Base-by-base conservation (phyloP, 306 rosid genomes). In the Citrullus colocynthis region DNA sequence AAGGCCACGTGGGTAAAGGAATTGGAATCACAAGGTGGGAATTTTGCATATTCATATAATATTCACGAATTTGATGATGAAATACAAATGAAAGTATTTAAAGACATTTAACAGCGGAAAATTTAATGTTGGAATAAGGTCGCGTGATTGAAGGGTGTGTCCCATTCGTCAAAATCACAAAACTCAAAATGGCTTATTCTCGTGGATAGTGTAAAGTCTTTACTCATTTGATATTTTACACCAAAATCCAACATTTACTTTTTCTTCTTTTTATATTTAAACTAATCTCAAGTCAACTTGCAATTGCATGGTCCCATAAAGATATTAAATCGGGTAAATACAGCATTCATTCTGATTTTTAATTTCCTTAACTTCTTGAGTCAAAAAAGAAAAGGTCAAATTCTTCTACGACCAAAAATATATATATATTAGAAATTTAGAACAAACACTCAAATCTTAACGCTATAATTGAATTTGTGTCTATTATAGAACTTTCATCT, bases 131-230 rank as follows among this genome's bases (percentile, higher is more conserved):
- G 63, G 77, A 74, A 17, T 30, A 51, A 74, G 78, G 63, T 54
- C 45, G 78, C 78, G 63, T 74, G 62, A 74, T 74, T 74, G 62
- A 74, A 52, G 63, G 74, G 57, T 21, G 49, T 74, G 48, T 51
- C 10, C 78, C 45, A 74, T 51, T 74, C 54, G 78, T 74, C 78
- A 74, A 74, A 72, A 74, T 74, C 78, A 54, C 6, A 17, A 74
- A 52, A n/a, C 63, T 73, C 58, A 55, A 44, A 73, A 49, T 42
- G 61, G 13, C 57, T 28, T 73, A 73, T 73, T 30, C 77, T 74
- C 78, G 63, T 74, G 63, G 54, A 74, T 34, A 74, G 49, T 32
- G 63, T 74, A 74, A 54, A 74, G 49, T 74, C 78, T 30, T 24
- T 52, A 9, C 54, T 74, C 3, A 74, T 74, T 52, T 52, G 5